Base-by-base conservation (phyloP, 495 filamentous ascomycete genomes). In the Penicillium pulvis region DNA sequence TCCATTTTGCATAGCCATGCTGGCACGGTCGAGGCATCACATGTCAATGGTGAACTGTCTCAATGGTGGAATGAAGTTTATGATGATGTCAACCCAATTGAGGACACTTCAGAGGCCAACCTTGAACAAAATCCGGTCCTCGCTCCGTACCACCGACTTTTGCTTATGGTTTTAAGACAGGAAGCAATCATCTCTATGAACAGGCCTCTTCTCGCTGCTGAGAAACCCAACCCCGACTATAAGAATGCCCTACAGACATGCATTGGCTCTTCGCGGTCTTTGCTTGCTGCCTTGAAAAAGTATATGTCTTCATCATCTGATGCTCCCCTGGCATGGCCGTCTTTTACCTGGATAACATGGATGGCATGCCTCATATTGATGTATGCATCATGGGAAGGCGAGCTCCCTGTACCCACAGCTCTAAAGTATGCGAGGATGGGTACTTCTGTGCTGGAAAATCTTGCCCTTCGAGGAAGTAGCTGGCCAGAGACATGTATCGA, bases 31-130 rank as follows among this genome's bases (percentile, higher is more conserved):
- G 71, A 74, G 28, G 76, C 71, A 2, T 66, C 70, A 14, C 61
- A 71, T 39, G 72, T 80, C 2, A 71, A 72, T 33, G 68, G 75
- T 4, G 70, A 72, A 46, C 61, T 79, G 3, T 64, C 71, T 3
- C 64, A 73, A 50, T 80, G 77, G 76, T 80, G 76, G 77, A 79
- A 78, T 53, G 70, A 75, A 55, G 73, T 78, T 31, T 76, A 78
- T 28, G 76, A 79, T 24, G 76, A 76, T 54, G 69, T 76, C 1
- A 65, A 78, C 42, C 64, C 70, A 0, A 58, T 71, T 16, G 64
- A 67, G 20, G 70, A 73, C 6, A n/a, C 55, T 16, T 35, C 45
- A 33, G 52, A 61, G 26, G 2, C 24, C 31, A 49, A 47, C 20
- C 23, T 14, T 14, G 53, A 48, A 9, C 54, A 49, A 51, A 26